Evolutionary conservation across 306 rosid species (phyloP).

Genomic region (Begonia masoniana): DNA sequence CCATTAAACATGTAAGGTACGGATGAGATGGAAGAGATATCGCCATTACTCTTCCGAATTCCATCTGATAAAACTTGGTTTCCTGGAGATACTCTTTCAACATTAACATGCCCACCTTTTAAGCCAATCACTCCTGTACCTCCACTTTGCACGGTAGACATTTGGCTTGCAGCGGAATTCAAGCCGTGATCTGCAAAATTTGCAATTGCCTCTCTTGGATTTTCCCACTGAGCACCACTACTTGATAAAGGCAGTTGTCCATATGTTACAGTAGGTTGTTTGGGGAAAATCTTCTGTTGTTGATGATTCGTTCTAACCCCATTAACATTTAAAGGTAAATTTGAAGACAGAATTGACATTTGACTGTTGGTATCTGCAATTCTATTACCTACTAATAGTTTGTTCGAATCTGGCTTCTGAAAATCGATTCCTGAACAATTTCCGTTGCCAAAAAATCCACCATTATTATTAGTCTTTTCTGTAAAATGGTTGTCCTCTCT

Average conservation of each 20-base stretch:
- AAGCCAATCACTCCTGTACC: slow-evolving; percentile 71
- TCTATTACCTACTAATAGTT: background rate
- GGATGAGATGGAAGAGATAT: slow-evolving; percentile 80
- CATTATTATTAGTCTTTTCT: slow-evolving; percentile 25
- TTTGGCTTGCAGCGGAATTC: slow-evolving; percentile 28
- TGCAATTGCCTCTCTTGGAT: slow-evolving; percentile 67
- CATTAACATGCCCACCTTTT: slow-evolving; percentile 34
- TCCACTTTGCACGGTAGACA: slow-evolving; percentile 45
- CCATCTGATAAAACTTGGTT: slow-evolving; percentile 67
- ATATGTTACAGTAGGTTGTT: slow-evolving; percentile 46
- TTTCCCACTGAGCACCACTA: slow-evolving; percentile 23
- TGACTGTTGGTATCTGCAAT: slow-evolving; percentile 26
- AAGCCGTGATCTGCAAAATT: slow-evolving; percentile 56
- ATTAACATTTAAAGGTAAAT: slow-evolving; percentile 60
- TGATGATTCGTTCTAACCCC: slow-evolving; percentile 56
- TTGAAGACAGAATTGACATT: slow-evolving; percentile 27
- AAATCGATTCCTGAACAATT: slow-evolving; percentile 31
- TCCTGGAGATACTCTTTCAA: slow-evolving; percentile 51
- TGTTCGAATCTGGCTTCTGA: slow-evolving; percentile 25
- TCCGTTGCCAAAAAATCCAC: slow-evolving; percentile 16
- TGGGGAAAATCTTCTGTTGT: slow-evolving; percentile 57
- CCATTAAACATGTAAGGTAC: slow-evolving; percentile 66
- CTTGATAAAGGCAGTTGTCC: slow-evolving; percentile 44
- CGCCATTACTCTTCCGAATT: slow-evolving; percentile 64
- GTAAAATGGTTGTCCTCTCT: slow-evolving; percentile 47